Evolutionary conservation across 495 filamentous ascomycete species (phyloP), one percentile per base, ranked within the genome.

Genomic region (Pyronema omphalodes): DNA sequence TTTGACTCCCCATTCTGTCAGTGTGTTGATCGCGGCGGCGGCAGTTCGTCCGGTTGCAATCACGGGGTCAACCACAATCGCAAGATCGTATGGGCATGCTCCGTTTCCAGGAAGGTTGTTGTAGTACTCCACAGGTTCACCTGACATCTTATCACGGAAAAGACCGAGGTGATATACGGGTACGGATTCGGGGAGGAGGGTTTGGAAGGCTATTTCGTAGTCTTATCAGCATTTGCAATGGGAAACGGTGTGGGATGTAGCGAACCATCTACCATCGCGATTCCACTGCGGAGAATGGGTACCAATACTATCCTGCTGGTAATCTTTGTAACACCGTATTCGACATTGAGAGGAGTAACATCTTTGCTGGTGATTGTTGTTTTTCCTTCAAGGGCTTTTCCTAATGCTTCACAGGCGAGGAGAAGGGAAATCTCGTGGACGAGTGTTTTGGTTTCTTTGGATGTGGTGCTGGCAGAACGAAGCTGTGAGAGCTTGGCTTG

Each of bases 121-220:
- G 74, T 96, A 96, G 75, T 96, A 96, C 71, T 96, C 89, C 46
- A 96, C 89, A 0, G 89, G 88, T 50, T 83, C 76, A 29, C 94
- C 80, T 37, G 83, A 84, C 55, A 77, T 75, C 34, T 81, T 82
- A 63, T 94, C 89, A 61, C 89, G 83, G 71, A 84, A 96, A 56
- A 96, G 79, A 44, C 89, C 89, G 18, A 96, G 80, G 67, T 96
- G 89, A 70, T 96, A 85, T 58, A 96, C 77, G 12, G 88, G 82
- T 36, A 86, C 83, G 3, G 88, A 74, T 49, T 67, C 66, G 3
- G 89, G 89, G 54, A 96, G 84, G 61, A 96, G 73, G 56, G 78
- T 79, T 71, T 86, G 80, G 33, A 94, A 68, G 2, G 88, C 88
- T 86, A 55, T 17, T 45, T 35, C 6, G 15, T 19, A 51, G 5